phyloP scores from a whole-genome alignment of 495 filamentous ascomycete genomes.

The Ascodesmis nigricans region DNA sequence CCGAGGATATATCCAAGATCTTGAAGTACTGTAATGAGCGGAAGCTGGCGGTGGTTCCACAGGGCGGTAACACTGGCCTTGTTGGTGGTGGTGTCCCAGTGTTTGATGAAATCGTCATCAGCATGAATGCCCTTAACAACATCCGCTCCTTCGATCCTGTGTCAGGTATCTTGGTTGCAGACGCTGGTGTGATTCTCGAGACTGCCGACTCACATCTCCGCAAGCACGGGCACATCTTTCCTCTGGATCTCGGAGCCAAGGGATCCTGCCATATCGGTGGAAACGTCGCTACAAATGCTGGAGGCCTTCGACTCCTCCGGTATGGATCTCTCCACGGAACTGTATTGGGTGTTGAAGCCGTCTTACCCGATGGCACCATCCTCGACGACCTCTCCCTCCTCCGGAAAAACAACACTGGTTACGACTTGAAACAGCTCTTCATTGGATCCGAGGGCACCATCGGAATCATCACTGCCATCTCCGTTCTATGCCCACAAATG shows the following conservation, averaged over 20 bases:
- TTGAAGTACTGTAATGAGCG: conserved; percentile 85
- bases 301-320: conserved; percentile 67
- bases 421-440: conserved; percentile 94
- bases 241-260: conserved; percentile 87
- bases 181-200: conserved; percentile 81
- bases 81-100: conserved; percentile 90
- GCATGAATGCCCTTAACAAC: conserved; percentile 63
- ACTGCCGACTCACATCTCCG: conserved; percentile 64
- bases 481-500: conserved; percentile 70
- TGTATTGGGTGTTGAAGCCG: conserved; percentile 77
- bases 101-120: conserved; percentile 94
- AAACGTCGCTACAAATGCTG: conserved; percentile 95
- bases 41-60: conserved; percentile 80
- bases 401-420: conserved; percentile 96
- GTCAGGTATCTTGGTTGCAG: conserved; percentile 71
- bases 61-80: conserved; percentile 88
- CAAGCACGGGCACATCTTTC: conserved; percentile 64
- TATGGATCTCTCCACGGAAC: conserved; percentile 90
- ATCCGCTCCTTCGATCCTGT: conserved; percentile 82
- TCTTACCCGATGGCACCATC: conserved; percentile 77
- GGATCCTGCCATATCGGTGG: conserved; percentile 93
- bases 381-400: conserved; percentile 67
- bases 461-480: conserved; percentile 76
- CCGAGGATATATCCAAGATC: conserved; percentile 69
- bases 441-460: conserved; percentile 89